These are phyloP conservation scores for Zymoseptoria ardabiliae DNA, from an alignment of 2,329 filamentous ascomycete species.

Conservation along the genomic window DNA sequence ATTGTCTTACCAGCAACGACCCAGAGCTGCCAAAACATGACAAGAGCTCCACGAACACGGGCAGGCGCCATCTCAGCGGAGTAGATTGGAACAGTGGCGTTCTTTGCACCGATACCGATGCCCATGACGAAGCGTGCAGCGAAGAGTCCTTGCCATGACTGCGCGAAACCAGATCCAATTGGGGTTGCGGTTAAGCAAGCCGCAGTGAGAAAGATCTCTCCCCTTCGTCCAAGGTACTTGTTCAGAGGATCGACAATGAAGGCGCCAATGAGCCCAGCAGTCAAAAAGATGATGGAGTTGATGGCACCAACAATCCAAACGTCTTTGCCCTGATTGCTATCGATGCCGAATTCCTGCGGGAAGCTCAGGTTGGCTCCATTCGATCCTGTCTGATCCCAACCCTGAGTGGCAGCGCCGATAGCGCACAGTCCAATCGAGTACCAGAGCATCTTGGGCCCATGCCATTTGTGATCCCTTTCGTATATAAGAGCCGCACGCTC, in stretches of 20 bases:
- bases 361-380: constrained; percentile 26
- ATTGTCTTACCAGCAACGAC: constrained; percentile 18
- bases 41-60: constrained; percentile 54
- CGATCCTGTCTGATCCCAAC: constrained; percentile 26
- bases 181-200: constrained; percentile 55
- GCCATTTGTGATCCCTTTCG: constrained; percentile 62
- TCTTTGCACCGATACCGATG: constrained; percentile 41
- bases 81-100: constrained; percentile 41
- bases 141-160: constrained; percentile 53
- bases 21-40: constrained; percentile 79
- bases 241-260: constrained; percentile 51
- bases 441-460: constrained; percentile 54
- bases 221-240: constrained; percentile 31
- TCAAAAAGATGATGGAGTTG: constrained; percentile 47
- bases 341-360: constrained; percentile 29
- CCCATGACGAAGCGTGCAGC: constrained; percentile 65
- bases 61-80: constrained; percentile 40
- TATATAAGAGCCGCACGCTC: constrained; percentile 55
- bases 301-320: constrained; percentile 37
- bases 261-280: constrained; percentile 30
- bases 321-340: constrained; percentile 9
- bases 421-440: constrained; percentile 49
- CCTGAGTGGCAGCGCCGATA: constrained; percentile 23
- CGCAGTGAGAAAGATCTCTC: constrained; percentile 33
- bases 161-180: constrained; percentile 56